Base-by-base conservation (phyloP, 202 grass and related monocot species). In the Bolboschoenoplectus hybrid region DNA sequence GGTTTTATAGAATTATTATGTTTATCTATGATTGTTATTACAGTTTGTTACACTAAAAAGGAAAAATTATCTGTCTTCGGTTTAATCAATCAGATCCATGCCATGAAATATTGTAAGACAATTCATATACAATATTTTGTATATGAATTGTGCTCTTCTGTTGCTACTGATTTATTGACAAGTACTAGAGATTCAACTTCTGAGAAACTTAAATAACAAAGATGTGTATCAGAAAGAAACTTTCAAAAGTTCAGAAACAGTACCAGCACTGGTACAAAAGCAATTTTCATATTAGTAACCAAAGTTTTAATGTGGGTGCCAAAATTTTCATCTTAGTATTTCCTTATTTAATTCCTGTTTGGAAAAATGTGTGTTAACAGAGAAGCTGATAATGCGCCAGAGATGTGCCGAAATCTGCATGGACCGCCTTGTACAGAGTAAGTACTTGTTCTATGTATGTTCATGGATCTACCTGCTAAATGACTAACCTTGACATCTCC, bases 401-500 rank as follows among this genome's bases (percentile, higher is more conserved):
- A 78, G 1, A 34, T 35, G 40, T 90, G 89, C 64, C 2, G 56
- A 14, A 64, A 90, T 5, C 85, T 85, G 55, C 71, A 74, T 85
- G 73, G 46, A 66, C 89, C 89, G 50, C 89, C 89, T 49, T 90
- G 89, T 58, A 78, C 89, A 74, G 89, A 82, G 89, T 90, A 90
- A 69, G 50, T 83, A 49, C 34, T 61, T 63, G 36, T 5, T n/a
- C 19, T 57, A 6, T 73, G 10, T 53, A 6, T 73, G 10, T 53
- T 19, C 46, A 4, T 58, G 9, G 10, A 39, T n/a, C 45, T 36
- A 57, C 32, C n/a, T 41, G 3, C 3, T 20, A 74, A 74, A 32
- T 74, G 19, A 26, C 7, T 32, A 49, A 43, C 17, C 44, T 12
- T 20, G 16, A 46, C 20, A 26, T 49, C 43, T 73, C 44, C 43